Evolutionary conservation across 1,139 yeast species (phyloP).

Genomic region (Magnusiomyces tetraspermus): DNA sequence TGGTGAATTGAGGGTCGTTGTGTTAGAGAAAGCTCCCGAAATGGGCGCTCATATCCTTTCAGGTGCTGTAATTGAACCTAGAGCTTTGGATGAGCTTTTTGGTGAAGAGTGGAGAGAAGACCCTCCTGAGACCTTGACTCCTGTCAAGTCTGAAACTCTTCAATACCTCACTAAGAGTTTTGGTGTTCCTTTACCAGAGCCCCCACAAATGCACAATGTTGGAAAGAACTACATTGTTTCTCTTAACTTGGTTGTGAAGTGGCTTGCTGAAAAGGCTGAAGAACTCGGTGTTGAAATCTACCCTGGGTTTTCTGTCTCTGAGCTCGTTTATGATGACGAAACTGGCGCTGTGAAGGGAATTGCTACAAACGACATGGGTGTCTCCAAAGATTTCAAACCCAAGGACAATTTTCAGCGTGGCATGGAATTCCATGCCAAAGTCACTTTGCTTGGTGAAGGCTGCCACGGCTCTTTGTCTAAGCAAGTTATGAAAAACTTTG

Average conservation of each 20-base stretch:
- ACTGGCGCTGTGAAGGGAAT: conserved; percentile 63
- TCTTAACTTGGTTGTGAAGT: conserved; percentile 68
- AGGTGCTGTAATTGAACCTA: conserved; percentile 90
- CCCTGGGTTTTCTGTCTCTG: conserved; percentile 86
- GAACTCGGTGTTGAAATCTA: conserved; percentile 89
- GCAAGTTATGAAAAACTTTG: conserved; percentile 57
- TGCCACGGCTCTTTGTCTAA: conserved; percentile 92
- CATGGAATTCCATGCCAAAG: conserved; percentile 87
- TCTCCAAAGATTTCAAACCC: conserved; percentile 63
- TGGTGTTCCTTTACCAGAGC: conserved; percentile 75
- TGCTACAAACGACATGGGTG: conserved; percentile 88
- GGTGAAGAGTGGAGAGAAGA: conserved; percentile 48
- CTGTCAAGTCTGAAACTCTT: conserved; percentile 70
- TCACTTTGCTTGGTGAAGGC: conserved; percentile 89
- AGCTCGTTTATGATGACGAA: conserved; percentile 55
- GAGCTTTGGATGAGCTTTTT: conserved; percentile 72
- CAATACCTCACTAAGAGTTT: conserved; percentile 49
- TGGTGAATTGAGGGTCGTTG: conserved; percentile 72
- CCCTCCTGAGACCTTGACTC: conserved; percentile 63
- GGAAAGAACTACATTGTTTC: conserved; percentile 81
- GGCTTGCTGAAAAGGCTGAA: conserved; percentile 82
- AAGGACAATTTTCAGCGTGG: conserved; percentile 83
- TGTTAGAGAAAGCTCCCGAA: conserved; percentile 85
- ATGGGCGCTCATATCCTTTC: conserved; percentile 83
- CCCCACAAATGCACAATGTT: conserved; percentile 78